phyloP scores from a whole-genome alignment of 2,329 filamentous ascomycete genomes.

The Dichotomopilus funicola region DNA sequence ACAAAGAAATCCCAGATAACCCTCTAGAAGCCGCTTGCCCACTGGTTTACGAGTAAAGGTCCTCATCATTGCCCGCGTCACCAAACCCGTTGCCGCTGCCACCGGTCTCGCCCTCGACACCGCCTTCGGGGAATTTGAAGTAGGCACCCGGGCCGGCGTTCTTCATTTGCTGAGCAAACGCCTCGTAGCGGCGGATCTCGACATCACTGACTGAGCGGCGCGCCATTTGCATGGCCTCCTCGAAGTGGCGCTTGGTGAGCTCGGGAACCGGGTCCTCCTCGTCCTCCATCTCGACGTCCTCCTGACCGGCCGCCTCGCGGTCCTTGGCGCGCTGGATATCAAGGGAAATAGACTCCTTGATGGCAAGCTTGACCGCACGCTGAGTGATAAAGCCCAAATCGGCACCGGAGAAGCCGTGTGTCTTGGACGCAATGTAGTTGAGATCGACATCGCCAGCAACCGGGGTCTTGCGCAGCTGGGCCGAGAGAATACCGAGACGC shows the following conservation, averaged over 20 bases:
- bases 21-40: background rate
- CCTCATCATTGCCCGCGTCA: constrained; percentile 87
- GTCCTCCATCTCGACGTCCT: constrained; percentile 76
- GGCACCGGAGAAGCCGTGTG: constrained; percentile 98
- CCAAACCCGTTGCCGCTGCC: constrained; percentile 62
- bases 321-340: constrained; percentile 90
- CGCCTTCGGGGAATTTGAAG: constrained; percentile 90
- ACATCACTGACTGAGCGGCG: constrained; percentile 92
- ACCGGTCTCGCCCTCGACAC: constrained; percentile 63
- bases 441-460: constrained; percentile 83
- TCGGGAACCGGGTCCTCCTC: constrained; percentile 94
- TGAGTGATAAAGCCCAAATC: constrained; percentile 99
- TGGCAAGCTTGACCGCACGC: constrained; percentile 97
- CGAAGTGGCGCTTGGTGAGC: constrained; percentile 93
- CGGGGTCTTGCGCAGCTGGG: constrained; percentile 97
- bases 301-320: constrained; percentile 70
- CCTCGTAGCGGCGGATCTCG: constrained; percentile 96
- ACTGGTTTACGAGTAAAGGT: constrained; percentile 81
- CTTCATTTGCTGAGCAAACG: constrained; percentile 99
- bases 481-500: constrained; percentile 83
- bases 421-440: constrained; percentile 88
- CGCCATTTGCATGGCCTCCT: constrained; percentile 95
- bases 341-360: constrained; percentile 86
- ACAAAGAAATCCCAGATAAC: background rate
- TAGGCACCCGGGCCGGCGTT: constrained; percentile 90